Evolutionary conservation across 1,284 basidiomycete genomes (phyloP), one percentile per base, ranked within the genome.

Genomic region (Ceratobasidium sp.): DNA sequence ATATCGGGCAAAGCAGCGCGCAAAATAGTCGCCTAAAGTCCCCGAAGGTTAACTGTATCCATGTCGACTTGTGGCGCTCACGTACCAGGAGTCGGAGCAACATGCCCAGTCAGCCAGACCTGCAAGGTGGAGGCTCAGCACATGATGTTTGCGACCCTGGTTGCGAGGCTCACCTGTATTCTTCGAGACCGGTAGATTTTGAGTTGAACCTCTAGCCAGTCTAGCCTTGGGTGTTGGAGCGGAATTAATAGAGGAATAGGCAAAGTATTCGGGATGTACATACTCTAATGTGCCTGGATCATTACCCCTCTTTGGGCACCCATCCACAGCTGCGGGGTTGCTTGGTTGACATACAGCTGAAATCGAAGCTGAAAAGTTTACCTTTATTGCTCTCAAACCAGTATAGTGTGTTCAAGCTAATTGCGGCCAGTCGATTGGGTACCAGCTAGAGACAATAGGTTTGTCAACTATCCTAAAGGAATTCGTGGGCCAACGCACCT

Each of bases 361-460:
- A 76, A 70, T 77, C 44, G 77, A 78, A 39, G 46, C 46, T 78
- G 71, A 69, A 77, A 23, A 51, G 80, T 87, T 83, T 82, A 91
- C 94, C 94, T 87, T 95, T 95, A 86, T 98, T 98, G 46, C 93
- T 92, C 83, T 95, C 93, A 85, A 94, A 98, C 86, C 95, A 97
- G 86, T 96, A 98, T 85, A 98, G 90, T 1, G 96, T 97, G 85
- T 97, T 98, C 79, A 98, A 86, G 81, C 93, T 94, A 83, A 98
- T 92, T 63, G 94, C 95, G 9, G 95, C 95, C 39, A 97, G 83
- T 73, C 89, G 84, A 82, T 92, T 89, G 0, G 94, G 46, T 58
- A 71, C 77, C 66, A 70, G 40, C 70, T 75, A 44, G 2, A 66
- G 64, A 4, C 49, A 1, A 23, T 1, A 1, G 6, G 18, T 53